These are phyloP conservation scores for Nephelium lappaceum DNA, from an alignment of 345 rosid species.

Conservation along the genomic window DNA sequence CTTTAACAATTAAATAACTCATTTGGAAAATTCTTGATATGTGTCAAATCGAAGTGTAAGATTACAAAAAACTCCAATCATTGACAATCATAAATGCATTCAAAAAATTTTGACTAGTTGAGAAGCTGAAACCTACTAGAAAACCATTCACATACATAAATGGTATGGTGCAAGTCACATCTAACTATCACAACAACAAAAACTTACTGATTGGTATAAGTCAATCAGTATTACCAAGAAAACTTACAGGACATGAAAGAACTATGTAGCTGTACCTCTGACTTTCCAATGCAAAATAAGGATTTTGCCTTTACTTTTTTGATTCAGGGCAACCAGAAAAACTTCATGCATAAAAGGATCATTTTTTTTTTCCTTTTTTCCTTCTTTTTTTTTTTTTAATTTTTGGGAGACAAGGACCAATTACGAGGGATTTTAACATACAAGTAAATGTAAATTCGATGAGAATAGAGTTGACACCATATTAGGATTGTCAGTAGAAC, in stretches of 20 bases:
- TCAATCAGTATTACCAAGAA: background rate
- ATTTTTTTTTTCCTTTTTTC: too few relatives aligned
- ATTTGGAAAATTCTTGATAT: background rate
- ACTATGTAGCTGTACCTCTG: background rate
- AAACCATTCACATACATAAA: background rate
- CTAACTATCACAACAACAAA: background rate
- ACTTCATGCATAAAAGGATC: too few relatives aligned
- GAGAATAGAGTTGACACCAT: background rate
- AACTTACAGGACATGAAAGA: background rate
- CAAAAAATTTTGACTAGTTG: background rate
- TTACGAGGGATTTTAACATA: background rate
- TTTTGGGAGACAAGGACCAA: too few relatives aligned
- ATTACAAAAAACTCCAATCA: background rate
- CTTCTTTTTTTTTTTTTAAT: too few relatives aligned
- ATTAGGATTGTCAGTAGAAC: background rate
- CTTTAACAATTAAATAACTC: slow-evolving; percentile 1
- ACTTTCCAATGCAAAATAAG: too few relatives aligned
- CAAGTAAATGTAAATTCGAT: background rate
- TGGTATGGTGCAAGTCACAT: background rate
- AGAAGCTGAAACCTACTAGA: background rate
- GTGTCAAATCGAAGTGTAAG: background rate
- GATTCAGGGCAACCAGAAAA: too few relatives aligned
- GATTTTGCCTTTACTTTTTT: too few relatives aligned
- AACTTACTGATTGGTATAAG: background rate
- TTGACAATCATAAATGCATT: background rate